Percentiles rank a stretch among this genome's conserved stretches.
Evolutionary conservation across 208 protist species (phyloP).

Genomic region (Trypanosoma avium): DNA sequence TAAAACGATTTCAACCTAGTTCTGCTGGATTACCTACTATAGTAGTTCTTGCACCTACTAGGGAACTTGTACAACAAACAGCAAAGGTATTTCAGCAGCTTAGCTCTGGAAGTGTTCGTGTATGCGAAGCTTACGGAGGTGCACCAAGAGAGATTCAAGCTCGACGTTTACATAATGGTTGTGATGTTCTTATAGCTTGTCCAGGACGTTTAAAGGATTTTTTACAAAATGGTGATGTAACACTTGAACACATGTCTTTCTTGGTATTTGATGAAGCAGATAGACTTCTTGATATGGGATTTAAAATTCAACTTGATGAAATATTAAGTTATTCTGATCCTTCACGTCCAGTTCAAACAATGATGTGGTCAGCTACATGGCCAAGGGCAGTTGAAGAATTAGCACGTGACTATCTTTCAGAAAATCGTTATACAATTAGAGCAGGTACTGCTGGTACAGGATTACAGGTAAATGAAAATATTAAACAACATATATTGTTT

Average conservation of each 20-base stretch:
- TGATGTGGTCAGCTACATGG: slow-evolving; percentile 98
- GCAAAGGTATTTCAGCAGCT: slow-evolving; percentile 93
- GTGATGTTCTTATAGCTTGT: slow-evolving; percentile 96
- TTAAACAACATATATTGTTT: slow-evolving; percentile 79
- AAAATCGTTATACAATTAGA: slow-evolving; percentile 79
- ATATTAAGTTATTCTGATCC: slow-evolving; percentile 90
- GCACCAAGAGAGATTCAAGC: slow-evolving; percentile 63
- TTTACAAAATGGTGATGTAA: slow-evolving; percentile 89
- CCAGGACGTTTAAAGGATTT: slow-evolving; percentile 98
- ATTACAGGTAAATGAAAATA: slow-evolving; percentile 83
- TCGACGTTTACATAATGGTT: slow-evolving; percentile 60
- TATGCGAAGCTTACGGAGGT: slow-evolving; percentile 85
- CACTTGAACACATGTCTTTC: slow-evolving; percentile 88
- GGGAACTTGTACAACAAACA: slow-evolving; percentile 98
- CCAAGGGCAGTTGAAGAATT: slow-evolving; percentile 81
- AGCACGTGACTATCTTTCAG: slow-evolving; percentile 83
- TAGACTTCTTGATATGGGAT: slow-evolving; percentile 94
- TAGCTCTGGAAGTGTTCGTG: slow-evolving; percentile 42
- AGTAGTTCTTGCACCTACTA: slow-evolving; percentile 97
- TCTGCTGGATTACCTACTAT: slow-evolving; percentile 71
- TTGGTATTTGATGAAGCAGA: slow-evolving; percentile 99
- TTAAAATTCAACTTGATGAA: slow-evolving; percentile 90
- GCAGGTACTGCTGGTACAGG: slow-evolving; percentile 83
- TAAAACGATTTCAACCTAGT: slow-evolving; percentile 54
- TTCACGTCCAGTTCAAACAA: slow-evolving; percentile 83